Base-by-base conservation (phyloP, 768 basidiomycete species). In the Russula earlei region DNA sequence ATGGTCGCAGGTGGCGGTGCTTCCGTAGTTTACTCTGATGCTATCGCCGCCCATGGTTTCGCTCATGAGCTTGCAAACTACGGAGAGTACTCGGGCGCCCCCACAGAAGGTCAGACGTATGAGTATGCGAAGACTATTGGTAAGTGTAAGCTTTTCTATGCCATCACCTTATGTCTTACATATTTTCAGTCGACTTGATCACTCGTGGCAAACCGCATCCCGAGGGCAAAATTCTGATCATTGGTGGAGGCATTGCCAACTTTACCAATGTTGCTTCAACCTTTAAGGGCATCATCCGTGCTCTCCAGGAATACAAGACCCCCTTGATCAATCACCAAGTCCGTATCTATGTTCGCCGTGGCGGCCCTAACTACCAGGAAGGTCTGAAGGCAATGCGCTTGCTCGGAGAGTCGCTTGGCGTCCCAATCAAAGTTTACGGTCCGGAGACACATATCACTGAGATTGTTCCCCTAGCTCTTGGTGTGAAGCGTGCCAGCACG, bases 231-330 rank as follows among this genome's bases (percentile, higher is more conserved):
- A 83, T 98, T 69, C 87, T 98, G 72, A 96, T 99, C 80, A 96
- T 99, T 63, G 96, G 95, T 72, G 96, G 96, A 73, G 95, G 95
- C 75, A 96, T 96, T 61, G 96, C 96, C 76, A 99, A 99, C 83
- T 99, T 99, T 76, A 97, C 93, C 69, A 97, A 99, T 69, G 94
- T 98, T 63, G 96, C 94, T 33, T 87, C 95, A 10, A 98, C 95
- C 58, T 99, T 99, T 87, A 97, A 98, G 79, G 95, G 95, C 60
- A 99, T 98, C 78, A 99, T 99, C 72, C 88, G 84, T 43, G 94
- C 96, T 17, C 79, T 99, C 63, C 87, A 95, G 77, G 88, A 93
- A 72, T 92, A 80, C 81, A 92, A 92, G 77, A 74, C 78, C 42
- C 84, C 83, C 52, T 81, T 98, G 61, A 86, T 91, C 67, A 74